phyloP scores from a whole-genome alignment of 306 rosid species.

The Cyclanthera cordifolia region DNA sequence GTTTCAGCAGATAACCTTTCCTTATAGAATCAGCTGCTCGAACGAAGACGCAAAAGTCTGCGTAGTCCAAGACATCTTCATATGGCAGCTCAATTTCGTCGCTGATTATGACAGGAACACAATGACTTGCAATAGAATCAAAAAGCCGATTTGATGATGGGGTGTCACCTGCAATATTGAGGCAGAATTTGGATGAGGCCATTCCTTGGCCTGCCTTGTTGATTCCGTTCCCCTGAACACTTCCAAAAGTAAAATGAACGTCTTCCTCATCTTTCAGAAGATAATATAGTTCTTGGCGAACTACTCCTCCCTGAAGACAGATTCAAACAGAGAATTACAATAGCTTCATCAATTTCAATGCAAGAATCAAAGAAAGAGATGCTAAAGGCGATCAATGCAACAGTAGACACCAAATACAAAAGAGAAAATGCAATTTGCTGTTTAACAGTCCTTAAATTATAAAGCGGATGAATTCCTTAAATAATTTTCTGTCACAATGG shows the following conservation, averaged over 20 bases:
- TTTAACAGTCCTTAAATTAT: not conserved
- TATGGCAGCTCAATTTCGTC: slow-evolving; percentile 82
- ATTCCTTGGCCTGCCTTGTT: slow-evolving; percentile 63
- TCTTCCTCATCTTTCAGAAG: slow-evolving; percentile 80
- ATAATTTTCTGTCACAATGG: not conserved
- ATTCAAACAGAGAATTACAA: slow-evolving; percentile 15
- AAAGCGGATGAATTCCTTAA: not conserved
- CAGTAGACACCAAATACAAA: not conserved
- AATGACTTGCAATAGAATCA: slow-evolving; percentile 80
- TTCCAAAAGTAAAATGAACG: slow-evolving; percentile 66
- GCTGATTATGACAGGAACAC: slow-evolving; percentile 81
- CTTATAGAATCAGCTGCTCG: slow-evolving; percentile 41
- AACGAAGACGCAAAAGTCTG: slow-evolving; percentile 58
- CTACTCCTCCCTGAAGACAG: slow-evolving; percentile 58
- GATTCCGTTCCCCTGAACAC: slow-evolving; percentile 48
- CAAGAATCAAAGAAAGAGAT: not conserved
- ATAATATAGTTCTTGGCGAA: slow-evolving; percentile 80
- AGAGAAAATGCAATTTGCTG: not conserved
- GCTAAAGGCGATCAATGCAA: not conserved
- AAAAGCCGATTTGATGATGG: slow-evolving; percentile 87
- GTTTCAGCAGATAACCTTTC: slow-evolving; percentile 54
- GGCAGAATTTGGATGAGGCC: slow-evolving; percentile 76
- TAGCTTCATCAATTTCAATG: not conserved
- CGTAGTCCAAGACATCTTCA: slow-evolving; percentile 75
- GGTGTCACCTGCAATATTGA: slow-evolving; percentile 81